Evolutionary conservation across 176 grass and related monocot species (phyloP), one percentile per base, ranked within the genome.

Genomic region (Thalia dealbata): DNA sequence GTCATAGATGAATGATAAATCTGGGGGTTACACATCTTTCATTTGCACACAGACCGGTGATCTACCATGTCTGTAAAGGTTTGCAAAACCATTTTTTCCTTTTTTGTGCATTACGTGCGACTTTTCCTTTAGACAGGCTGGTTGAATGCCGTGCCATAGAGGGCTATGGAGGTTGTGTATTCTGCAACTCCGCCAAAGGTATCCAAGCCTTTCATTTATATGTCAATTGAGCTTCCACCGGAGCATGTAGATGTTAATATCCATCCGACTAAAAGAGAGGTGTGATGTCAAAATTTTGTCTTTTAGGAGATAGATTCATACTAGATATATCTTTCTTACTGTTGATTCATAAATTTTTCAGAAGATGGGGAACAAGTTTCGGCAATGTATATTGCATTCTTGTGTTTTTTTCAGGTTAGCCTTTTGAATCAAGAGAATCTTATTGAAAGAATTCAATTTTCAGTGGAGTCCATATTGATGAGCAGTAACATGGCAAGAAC

Each of bases 241-340:
- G 89, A 96, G 64, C 92, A 96, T 76, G 80, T 96, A 43, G 92
- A 92, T 86, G 80, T 96, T 56, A 92, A 96, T 74, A 88, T 96
- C 81, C 92, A 96, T 83, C 92, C 92, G 52, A 96, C 92, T 19
- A 96, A 96, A 81, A 92, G 84, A 82, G 92, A 92, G 92, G 92
- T 96, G 87, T 65, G 15, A 23, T 55, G 27, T n/a, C 21, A 41
- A 13, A 60, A 27, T 13, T 59, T n/a, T 30, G 18, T 77, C 3
- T 42, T 19, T n/a, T 35, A 55, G 12, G 41, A 75, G 32, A 63
- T 42, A 43, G 9, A 26, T 44, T 22, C 0, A 22, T 62, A 63
- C 13, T 25, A 26, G 52, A 18, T 38, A 32, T 10, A 52, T 52
- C 10, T 48, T 71, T 71, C 12, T 51, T 30, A 55, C 25, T 30